These are phyloP conservation scores for Candida ulmi DNA, from an alignment of 805 yeast genomes.

Conservation along the genomic window DNA sequence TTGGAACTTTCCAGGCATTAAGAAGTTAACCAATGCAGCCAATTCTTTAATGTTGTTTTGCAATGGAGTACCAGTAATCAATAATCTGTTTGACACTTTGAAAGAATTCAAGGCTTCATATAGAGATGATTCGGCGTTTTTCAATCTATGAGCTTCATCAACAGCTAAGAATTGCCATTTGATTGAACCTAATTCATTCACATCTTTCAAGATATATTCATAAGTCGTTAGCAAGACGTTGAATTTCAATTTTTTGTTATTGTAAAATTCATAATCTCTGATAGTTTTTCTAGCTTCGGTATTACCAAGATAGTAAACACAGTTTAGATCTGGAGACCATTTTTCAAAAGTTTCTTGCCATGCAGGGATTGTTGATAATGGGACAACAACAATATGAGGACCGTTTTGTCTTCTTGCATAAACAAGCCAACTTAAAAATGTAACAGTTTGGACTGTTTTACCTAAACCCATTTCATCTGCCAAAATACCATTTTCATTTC, in stretches of 20 bases:
- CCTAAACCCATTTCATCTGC: constrained; percentile 99
- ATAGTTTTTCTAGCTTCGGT: constrained; percentile 77
- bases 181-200: constrained; percentile 69
- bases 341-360: constrained; percentile 99
- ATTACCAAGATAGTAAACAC: constrained; percentile 90
- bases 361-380: constrained; percentile 92
- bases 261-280: constrained; percentile 80
- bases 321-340: constrained; percentile 96
- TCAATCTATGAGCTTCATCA: constrained; percentile 96
- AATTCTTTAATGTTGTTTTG: constrained; percentile 94
- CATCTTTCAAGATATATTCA: constrained; percentile 91
- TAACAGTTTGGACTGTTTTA: constrained; percentile 94
- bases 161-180: constrained; percentile 97
- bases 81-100: constrained; percentile 74
- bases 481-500: constrained; percentile 93
- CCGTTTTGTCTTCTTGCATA: constrained; percentile 96
- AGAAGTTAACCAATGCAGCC: constrained; percentile 89
- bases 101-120: constrained; percentile 84
- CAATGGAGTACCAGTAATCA: constrained; percentile 97
- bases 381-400: constrained; percentile 95
- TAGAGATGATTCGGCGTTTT: constrained; percentile 88
- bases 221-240: constrained; percentile 92
- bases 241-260: constrained; percentile 73
- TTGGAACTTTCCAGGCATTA: constrained; percentile 90
- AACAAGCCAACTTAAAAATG: constrained; percentile 90